Evolutionary conservation across 306 rosid species (phyloP).

Genomic region (Fagus sylvatica): DNA sequence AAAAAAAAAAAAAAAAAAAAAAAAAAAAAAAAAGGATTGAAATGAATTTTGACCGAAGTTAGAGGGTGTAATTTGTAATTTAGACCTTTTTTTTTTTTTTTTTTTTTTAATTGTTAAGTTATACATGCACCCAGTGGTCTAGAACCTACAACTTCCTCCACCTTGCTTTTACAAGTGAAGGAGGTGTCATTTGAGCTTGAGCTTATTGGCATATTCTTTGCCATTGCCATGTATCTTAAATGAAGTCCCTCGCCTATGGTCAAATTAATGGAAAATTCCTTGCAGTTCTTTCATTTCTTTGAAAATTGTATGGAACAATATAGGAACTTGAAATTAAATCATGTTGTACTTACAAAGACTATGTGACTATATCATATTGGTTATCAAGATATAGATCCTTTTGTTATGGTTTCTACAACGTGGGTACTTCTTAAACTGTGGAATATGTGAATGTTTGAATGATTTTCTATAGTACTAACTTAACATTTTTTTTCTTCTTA

Average conservation of each 20-base stretch:
- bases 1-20: too few species aligned
- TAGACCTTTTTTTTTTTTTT: too few species aligned
- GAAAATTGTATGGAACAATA: neutral
- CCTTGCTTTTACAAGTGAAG: too few species aligned
- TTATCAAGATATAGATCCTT: neutral
- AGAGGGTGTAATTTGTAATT: too few species aligned
- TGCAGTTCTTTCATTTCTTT: neutral
- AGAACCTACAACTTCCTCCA: too few species aligned
- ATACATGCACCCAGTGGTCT: too few species aligned
- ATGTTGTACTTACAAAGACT: neutral
- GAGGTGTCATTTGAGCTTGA: too few species aligned
- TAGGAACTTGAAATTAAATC: neutral
- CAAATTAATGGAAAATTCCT: neutral
- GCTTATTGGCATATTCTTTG: too few species aligned
- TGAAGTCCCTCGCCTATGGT: neutral
- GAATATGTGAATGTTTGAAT: constrained; percentile 9
- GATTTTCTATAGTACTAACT: neutral
- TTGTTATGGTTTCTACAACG: neutral
- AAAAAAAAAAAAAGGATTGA: too few species aligned
- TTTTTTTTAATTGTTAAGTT: too few species aligned
- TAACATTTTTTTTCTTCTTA: constrained; percentile 27
- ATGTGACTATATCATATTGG: neutral
- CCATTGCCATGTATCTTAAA: neutral
- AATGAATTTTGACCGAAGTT: too few species aligned
- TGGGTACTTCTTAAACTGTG: neutral